Conservation (phyloP, 2,329 filamentous ascomycete genomes). For the Ophiocordyceps camponoti-rufipedis region DNA sequence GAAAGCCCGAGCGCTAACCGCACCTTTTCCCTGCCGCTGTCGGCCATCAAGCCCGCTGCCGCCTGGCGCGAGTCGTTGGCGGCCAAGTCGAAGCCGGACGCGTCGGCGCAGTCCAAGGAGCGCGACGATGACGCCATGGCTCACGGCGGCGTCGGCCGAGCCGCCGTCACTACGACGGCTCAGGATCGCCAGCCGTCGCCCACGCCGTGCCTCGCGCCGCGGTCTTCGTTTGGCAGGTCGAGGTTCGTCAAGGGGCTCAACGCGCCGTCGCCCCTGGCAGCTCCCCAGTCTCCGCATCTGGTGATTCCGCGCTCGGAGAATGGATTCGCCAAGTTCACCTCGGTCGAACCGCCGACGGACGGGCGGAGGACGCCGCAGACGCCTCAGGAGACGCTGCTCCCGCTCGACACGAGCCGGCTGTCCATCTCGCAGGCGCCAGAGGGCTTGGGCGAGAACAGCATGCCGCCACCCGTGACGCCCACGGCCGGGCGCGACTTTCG, state of each 20-base stretch:
- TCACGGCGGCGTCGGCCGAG: slow-evolving; percentile 4
- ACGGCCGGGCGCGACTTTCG: slow-evolving; percentile 39
- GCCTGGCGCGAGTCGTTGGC: slow-evolving; percentile 16
- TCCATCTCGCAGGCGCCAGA: slow-evolving; percentile 53
- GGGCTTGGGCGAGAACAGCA: slow-evolving; percentile 13
- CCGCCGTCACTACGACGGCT: slow-evolving; percentile 6
- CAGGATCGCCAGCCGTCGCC: slow-evolving; percentile 13
- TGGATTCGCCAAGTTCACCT: slow-evolving; percentile 30
- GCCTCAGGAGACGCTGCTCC: slow-evolving; percentile 54
- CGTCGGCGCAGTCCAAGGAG: slow-evolving; percentile 2
- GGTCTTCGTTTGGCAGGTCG: slow-evolving; percentile 19
- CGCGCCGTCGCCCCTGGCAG: slow-evolving; percentile 15
- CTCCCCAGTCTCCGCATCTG: slow-evolving; percentile 10
- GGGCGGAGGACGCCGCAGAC: slow-evolving; percentile 53
- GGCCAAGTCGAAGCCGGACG: slow-evolving; percentile 23
- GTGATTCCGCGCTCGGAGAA: slow-evolving; percentile 13
- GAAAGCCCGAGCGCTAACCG: slow-evolving; percentile 31
- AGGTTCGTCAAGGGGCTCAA: slow-evolving; percentile 12
- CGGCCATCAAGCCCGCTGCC: slow-evolving; percentile 18
- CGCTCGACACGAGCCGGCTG: slow-evolving; percentile 64
- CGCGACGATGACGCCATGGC: slow-evolving; percentile 4
- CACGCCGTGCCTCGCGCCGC: slow-evolving; percentile 13
- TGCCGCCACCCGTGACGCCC: slow-evolving; percentile 56
- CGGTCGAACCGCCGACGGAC: slow-evolving; percentile 36
- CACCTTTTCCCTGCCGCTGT: slow-evolving; percentile 21